Evolutionary conservation across 345 rosid species (phyloP).

Genomic region (Jatropha curcas): DNA sequence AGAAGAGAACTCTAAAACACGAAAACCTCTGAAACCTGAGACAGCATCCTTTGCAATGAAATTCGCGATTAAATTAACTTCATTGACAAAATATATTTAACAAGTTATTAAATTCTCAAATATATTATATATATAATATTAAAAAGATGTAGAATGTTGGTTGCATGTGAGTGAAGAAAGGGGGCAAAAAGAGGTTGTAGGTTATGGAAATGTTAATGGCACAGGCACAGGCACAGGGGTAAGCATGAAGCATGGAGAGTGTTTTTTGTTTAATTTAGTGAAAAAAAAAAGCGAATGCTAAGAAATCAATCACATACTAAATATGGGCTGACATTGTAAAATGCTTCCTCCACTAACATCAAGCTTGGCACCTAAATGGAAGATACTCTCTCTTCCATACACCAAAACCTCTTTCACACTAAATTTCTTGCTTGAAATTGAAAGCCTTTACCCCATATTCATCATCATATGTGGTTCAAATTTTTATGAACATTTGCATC

Average conservation of each 20-base stretch:
- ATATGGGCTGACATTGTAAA: conserved; percentile 35
- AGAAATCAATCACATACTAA: conserved; percentile 27
- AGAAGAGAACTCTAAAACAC: too few species aligned
- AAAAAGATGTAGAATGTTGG: not conserved
- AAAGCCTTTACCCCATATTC: conserved; percentile 15
- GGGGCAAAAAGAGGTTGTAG: not conserved
- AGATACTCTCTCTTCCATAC: conserved; percentile 25
- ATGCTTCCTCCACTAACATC: conserved; percentile 34
- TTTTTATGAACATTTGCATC: not conserved
- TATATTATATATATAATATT: too few species aligned
- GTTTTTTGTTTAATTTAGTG: not conserved
- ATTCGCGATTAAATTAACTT: too few species aligned
- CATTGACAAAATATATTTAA: too few species aligned
- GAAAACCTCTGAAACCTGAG: too few species aligned
- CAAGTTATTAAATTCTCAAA: too few species aligned
- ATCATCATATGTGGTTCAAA: not conserved
- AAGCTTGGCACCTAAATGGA: conserved; percentile 28
- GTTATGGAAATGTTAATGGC: conserved; percentile 2
- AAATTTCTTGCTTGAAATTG: conserved; percentile 28
- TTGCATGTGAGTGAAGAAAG: not conserved
- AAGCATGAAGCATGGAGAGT: not conserved
- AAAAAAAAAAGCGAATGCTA: not conserved
- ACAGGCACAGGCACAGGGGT: not conserved
- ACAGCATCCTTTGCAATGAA: too few species aligned
- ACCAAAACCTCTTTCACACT: not conserved